phyloP scores from a whole-genome alignment of 805 yeast species.

The Saccharomyces jurei region DNA sequence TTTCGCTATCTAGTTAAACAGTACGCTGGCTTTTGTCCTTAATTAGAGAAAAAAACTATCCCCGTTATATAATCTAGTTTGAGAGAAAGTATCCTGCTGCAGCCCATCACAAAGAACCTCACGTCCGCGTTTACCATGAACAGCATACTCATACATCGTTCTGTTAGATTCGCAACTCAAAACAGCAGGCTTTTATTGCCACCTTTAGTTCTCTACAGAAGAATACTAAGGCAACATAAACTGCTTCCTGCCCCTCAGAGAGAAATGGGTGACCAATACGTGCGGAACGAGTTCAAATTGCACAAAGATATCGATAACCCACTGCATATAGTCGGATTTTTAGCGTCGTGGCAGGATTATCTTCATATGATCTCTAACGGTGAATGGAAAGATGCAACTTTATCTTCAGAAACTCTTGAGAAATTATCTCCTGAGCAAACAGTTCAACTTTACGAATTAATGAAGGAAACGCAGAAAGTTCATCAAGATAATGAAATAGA shows the following conservation, averaged over 20 bases:
- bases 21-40: neutral
- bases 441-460: slow-evolving; percentile 69
- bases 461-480: slow-evolving; percentile 55
- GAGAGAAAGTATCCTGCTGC: neutral
- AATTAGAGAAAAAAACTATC: neutral
- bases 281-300: slow-evolving; percentile 79
- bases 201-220: slow-evolving; percentile 70
- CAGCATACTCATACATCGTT: neutral
- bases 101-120: neutral
- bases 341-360: slow-evolving; percentile 91
- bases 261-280: slow-evolving; percentile 81
- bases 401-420: slow-evolving; percentile 59
- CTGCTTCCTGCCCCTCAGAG: slow-evolving; percentile 60
- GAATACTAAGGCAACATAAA: slow-evolving; percentile 75
- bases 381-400: slow-evolving; percentile 53
- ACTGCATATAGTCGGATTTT: slow-evolving; percentile 84
- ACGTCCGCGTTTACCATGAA: neutral
- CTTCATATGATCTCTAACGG: slow-evolving; percentile 51
- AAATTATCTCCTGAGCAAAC: slow-evolving; percentile 89
- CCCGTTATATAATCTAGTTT: neutral
- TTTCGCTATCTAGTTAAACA: neutral
- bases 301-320: slow-evolving; percentile 83
- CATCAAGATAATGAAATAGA: slow-evolving; percentile 4
- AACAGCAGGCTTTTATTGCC: slow-evolving; percentile 54
- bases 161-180: neutral